These are phyloP conservation scores for Aspergillus sp. DNA, from an alignment of 2,329 filamentous ascomycete species.

Conservation along the genomic window DNA sequence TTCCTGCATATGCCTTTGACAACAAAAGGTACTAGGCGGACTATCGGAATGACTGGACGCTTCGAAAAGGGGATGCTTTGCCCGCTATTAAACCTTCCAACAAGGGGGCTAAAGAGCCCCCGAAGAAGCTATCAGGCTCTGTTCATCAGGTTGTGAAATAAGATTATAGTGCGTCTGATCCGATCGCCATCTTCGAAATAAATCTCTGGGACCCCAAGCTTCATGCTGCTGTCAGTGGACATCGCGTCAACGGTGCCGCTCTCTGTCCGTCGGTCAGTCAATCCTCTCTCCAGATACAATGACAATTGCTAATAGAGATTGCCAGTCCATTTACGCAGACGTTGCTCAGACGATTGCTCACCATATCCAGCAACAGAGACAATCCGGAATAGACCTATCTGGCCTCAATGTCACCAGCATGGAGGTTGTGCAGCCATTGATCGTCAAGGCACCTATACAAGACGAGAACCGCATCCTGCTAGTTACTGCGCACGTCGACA, in stretches of 20 bases:
- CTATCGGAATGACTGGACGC: slow-evolving; percentile 69
- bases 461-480: background rate
- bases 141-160: slow-evolving; percentile 37
- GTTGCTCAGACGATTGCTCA: too few relatives aligned
- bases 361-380: background rate
- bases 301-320: too few relatives aligned
- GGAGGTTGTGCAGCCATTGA: background rate
- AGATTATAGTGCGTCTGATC: slow-evolving; percentile 8
- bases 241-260: slow-evolving; percentile 44
- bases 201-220: slow-evolving; percentile 28
- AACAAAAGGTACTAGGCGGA: slow-evolving; percentile 74
- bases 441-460: too few relatives aligned
- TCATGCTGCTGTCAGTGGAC: slow-evolving; percentile 33
- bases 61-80: slow-evolving; percentile 61
- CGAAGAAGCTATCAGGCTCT: background rate
- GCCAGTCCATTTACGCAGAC: too few relatives aligned
- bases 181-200: slow-evolving; percentile 36
- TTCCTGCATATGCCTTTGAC: slow-evolving; percentile 69
- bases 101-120: background rate
- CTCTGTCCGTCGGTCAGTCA: slow-evolving; percentile 46
- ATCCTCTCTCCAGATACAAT: too few relatives aligned
- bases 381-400: background rate
- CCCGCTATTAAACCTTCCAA: background rate
- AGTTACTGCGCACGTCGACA: background rate
- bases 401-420: background rate